A percentile compares a stretch with the other conserved stretches of the same genome.
These are phyloP conservation scores for Albophoma yamanashiensis DNA, from an alignment of 2,329 filamentous ascomycete species.

Conservation along the genomic window DNA sequence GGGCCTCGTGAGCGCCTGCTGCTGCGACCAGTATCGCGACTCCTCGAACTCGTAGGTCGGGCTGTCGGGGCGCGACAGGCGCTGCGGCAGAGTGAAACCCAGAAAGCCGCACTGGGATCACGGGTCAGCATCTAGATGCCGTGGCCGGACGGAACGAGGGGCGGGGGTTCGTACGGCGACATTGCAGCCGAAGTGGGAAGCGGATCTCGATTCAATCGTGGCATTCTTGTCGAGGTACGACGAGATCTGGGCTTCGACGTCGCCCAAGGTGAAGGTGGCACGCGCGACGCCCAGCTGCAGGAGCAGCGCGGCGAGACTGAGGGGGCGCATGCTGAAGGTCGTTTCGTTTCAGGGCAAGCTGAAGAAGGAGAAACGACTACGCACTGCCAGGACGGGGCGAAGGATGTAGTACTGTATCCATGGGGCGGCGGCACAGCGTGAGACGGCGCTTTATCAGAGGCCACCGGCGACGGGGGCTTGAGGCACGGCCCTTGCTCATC, in stretches of 20 bases:
- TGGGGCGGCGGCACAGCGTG: not conserved
- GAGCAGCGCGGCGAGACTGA: slow-evolving; percentile 1
- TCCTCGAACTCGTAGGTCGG: slow-evolving; percentile 8
- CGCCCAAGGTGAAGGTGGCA: not conserved
- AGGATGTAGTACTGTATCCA: not conserved
- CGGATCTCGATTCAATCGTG: not conserved
- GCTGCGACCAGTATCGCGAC: slow-evolving; percentile 13
- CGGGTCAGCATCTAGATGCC: not conserved
- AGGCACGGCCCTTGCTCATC: not conserved
- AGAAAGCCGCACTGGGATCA: slow-evolving; percentile 10
- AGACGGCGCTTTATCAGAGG: not conserved
- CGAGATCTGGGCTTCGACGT: slow-evolving; percentile 7
- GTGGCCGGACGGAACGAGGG: not conserved
- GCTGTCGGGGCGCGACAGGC: slow-evolving; percentile 8
- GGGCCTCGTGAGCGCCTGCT: slow-evolving; percentile 8
- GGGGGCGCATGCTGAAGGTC: slow-evolving; percentile 1
- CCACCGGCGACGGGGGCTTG: not conserved
- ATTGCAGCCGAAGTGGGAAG: not conserved
- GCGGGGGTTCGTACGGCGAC: not conserved
- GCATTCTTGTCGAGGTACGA: slow-evolving; percentile 3
- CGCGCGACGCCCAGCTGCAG: not conserved
- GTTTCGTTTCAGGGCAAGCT: not conserved
- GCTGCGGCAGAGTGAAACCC: slow-evolving; percentile 4
- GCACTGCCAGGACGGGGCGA: not conserved
- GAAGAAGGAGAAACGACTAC: not conserved